Base-by-base conservation (phyloP, 2,329 filamentous ascomycete genomes). In the Esteya vermicola region DNA sequence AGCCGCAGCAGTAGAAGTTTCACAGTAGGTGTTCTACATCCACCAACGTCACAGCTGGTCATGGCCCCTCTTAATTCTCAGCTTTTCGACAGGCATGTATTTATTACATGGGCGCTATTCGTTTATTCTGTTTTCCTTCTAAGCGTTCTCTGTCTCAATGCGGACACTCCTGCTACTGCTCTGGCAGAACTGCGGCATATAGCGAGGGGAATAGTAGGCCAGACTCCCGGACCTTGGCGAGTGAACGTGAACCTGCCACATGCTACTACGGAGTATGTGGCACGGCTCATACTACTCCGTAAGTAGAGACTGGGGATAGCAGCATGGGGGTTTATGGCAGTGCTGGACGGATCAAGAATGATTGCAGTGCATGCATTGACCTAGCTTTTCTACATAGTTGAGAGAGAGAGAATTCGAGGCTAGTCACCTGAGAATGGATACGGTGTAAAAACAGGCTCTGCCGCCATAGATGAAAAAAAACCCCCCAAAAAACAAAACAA, bases 261-360 rank as follows among this genome's bases (percentile, higher is more conserved):
- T 6, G 14, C 23, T 12, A 40, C n/a, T n/a, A n/a, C n/a, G n/a
- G n/a, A n/a, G n/a, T n/a, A n/a, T n/a, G n/a, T n/a, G n/a, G 33
- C 33, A 40, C 33, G 4, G 38, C 38, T 2, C 26, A 40, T 7
- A 19, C 18, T 40, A 34, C n/a, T 19, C 34, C 21, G 30, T 40
- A n/a, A n/a, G n/a, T n/a, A n/a, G n/a, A n/a, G n/a, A n/a, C n/a
- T n/a, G n/a, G n/a, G n/a, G n/a, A n/a, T n/a, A n/a, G n/a, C n/a
- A n/a, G n/a, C n/a, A n/a, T n/a, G n/a, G 38, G 38, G 38, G 9
- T 19, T 40, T 2, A n/a, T 35, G 9, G 25, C 38, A 4, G 22
- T 35, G 4, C 26, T 40, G 25, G 38, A 36, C 38, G 10, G 13
- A n/a, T 12, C 22, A 16, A 33, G 36, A 14, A 27, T 18, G 18